Evolutionary conservation across 805 yeast genomes (phyloP).

Genomic region (Suhomyces vadensis): DNA sequence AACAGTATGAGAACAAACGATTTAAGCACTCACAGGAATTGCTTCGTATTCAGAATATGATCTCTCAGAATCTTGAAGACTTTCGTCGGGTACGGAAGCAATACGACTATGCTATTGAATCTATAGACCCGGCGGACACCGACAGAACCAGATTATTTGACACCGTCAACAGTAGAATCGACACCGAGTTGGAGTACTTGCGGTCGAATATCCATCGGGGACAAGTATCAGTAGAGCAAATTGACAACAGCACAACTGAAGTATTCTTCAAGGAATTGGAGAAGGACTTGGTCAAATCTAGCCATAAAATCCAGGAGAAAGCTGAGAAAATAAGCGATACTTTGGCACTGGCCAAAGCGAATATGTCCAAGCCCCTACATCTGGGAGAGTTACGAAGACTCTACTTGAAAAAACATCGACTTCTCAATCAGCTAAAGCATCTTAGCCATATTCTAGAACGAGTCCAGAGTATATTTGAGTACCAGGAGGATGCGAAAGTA

Average conservation of each 20-base stretch:
- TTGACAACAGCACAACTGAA: slow-evolving; percentile 3
- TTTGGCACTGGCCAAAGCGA: slow-evolving; percentile 7
- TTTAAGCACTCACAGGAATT: slow-evolving; percentile 12
- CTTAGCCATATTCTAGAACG: slow-evolving; percentile 14
- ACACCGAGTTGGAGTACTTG: background rate
- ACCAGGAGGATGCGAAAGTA: slow-evolving; percentile 13
- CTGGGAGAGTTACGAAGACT: slow-evolving; percentile 4
- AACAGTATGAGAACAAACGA: slow-evolving; percentile 8
- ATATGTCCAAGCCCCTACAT: no score
- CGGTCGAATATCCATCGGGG: background rate
- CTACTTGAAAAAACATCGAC: slow-evolving; percentile 15
- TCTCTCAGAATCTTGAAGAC: slow-evolving; percentile 11
- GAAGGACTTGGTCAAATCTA: slow-evolving; percentile 14
- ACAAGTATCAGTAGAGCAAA: slow-evolving; percentile 1
- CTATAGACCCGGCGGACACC: background rate
- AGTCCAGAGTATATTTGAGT: slow-evolving; percentile 15
- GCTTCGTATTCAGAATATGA: slow-evolving; percentile 10
- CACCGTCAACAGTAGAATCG: slow-evolving; percentile 2
- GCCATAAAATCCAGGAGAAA: slow-evolving; percentile 10
- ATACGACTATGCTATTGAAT: slow-evolving; percentile 1
- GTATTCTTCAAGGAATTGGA: slow-evolving; percentile 14
- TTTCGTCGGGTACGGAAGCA: slow-evolving; percentile 10
- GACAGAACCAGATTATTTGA: background rate
- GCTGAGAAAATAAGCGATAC: slow-evolving; percentile 12
- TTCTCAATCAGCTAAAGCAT: slow-evolving; percentile 16